Percentiles rank a stretch among this genome's conserved stretches.
Evolutionary conservation across 2,329 filamentous ascomycete species (phyloP).

Genomic region (Penicillium olsonii): DNA sequence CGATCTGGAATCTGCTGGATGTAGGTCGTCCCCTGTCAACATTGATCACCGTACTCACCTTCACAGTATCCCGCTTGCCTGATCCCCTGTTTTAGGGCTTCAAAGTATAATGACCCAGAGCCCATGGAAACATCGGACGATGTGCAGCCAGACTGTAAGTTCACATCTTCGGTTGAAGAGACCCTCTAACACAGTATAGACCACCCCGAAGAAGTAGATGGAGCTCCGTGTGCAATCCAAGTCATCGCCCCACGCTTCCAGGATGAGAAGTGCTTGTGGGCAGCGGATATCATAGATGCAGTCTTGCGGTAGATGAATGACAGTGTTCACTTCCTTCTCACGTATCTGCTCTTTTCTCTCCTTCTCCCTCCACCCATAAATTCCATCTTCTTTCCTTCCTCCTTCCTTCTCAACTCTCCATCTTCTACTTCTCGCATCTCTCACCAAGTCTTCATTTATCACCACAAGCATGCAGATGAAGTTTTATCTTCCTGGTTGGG

Average conservation of each 20-base stretch:
- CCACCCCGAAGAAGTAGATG: constrained; percentile 42
- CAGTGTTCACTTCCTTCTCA: neutral
- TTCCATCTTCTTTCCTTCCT: too few relatives aligned
- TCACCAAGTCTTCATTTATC: too few relatives aligned
- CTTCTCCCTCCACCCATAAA: too few relatives aligned
- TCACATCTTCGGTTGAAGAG: neutral
- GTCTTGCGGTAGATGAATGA: too few relatives aligned
- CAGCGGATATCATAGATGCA: constrained; percentile 33
- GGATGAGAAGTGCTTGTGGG: constrained; percentile 50
- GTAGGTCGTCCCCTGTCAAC: constrained; percentile 33
- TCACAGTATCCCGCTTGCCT: constrained; percentile 53
- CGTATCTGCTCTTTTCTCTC: too few relatives aligned
- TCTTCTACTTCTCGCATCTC: too few relatives aligned
- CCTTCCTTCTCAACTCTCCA: too few relatives aligned
- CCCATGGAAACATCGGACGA: constrained; percentile 31
- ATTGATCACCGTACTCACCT: neutral
- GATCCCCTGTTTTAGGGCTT: constrained; percentile 48
- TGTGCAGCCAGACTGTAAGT: constrained; percentile 30
- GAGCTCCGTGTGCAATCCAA: constrained; percentile 51
- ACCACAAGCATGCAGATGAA: too few relatives aligned
- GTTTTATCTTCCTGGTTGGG: too few relatives aligned
- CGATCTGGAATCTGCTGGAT: constrained; percentile 56
- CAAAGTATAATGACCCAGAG: constrained; percentile 43
- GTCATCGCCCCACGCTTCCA: constrained; percentile 49
- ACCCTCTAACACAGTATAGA: constrained; percentile 35